Evolutionary conservation across 352 stramenopile genomes (phyloP).

Genomic region (Pythium rishiriense): DNA sequence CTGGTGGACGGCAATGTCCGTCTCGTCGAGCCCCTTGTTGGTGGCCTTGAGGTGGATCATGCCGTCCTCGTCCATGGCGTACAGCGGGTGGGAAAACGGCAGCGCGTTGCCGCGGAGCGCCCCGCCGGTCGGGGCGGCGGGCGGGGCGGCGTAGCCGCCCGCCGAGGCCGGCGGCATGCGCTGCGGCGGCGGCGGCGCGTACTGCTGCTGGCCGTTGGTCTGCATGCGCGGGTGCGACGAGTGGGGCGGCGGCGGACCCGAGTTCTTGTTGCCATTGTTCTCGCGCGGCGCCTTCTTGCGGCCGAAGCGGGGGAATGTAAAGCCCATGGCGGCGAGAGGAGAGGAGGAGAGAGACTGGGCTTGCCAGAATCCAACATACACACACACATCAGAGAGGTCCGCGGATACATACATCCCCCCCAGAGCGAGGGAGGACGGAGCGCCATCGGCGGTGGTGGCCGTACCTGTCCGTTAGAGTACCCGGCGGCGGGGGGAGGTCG

Average conservation of each 20-base stretch:
- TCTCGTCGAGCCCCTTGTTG: slow-evolving; percentile 78
- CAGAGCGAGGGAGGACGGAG: neutral
- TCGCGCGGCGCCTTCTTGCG: slow-evolving; percentile 55
- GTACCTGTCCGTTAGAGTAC: neutral
- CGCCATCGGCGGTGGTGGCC: neutral
- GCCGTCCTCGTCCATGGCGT: slow-evolving; percentile 80
- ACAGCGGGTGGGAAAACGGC: slow-evolving; percentile 77
- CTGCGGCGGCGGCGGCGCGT: slow-evolving; percentile 27
- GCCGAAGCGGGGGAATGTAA: slow-evolving; percentile 69
- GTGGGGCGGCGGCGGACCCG: slow-evolving; percentile 35
- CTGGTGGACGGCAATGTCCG: slow-evolving; percentile 84
- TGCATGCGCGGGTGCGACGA: slow-evolving; percentile 35
- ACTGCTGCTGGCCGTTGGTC: slow-evolving; percentile 2
- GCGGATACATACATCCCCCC: neutral
- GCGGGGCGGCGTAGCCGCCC: neutral
- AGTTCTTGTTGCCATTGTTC: slow-evolving; percentile 48
- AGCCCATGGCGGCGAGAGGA: slow-evolving; percentile 48
- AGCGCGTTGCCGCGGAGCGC: slow-evolving; percentile 35
- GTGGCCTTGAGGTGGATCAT: slow-evolving; percentile 88
- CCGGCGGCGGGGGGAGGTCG: neutral
- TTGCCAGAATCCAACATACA: too few species aligned
- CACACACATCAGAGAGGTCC: neutral
- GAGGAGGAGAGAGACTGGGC: neutral
- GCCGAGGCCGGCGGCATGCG: slow-evolving; percentile 26
- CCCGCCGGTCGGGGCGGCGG: slow-evolving; percentile 1